Evolutionary conservation across 345 rosid species (phyloP), one percentile per base, ranked within the genome.

Genomic region (Alliaria petiolata): DNA sequence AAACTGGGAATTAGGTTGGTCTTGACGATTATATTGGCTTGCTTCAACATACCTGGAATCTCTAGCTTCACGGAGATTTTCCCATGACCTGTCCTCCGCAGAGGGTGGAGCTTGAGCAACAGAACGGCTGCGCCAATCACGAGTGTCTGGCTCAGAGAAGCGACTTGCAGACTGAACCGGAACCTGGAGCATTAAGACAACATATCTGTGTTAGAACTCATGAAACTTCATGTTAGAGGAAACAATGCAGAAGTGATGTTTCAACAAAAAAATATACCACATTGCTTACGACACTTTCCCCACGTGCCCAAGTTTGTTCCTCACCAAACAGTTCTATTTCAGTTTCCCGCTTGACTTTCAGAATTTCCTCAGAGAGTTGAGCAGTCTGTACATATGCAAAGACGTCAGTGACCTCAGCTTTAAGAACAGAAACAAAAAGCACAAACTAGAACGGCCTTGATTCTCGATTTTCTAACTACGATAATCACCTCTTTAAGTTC

Each of bases 81-180:
- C 88, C 87, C 85, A 79, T 19, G 86, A 85, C 52, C 85, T 84
- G 75, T 84, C 97, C 58, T 86, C 95, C 60, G 87, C 88, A 69
- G 82, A 26, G 40, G 75, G 47, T 65, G 80, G 69, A 35, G 63
- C 55, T 55, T 67, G 85, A 47, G 80, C 58, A 46, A 78, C 55
- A 54, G 81, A 65, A 55, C 87, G 89, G 63, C 78, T 77, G 70
- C 85, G 91, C 98, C 98, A 92, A 60, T 89, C 92, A 30, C 91
- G 95, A 70, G 81, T 79, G 78, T 92, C 98, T 58, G 83, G 83
- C 79, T 89, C 88, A 40, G 83, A 54, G 74, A 69, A 76, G 31
- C 79, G 79, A 46, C 52, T 5, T 20, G 79, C 20, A 7, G 79
- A 25, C 2, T 62, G 79, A 45, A 30, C 75, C 0, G 79, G 70